Evolutionary conservation across 345 rosid species (phyloP), one percentile per base, ranked within the genome.

Genomic region (Populus ilicifolia): DNA sequence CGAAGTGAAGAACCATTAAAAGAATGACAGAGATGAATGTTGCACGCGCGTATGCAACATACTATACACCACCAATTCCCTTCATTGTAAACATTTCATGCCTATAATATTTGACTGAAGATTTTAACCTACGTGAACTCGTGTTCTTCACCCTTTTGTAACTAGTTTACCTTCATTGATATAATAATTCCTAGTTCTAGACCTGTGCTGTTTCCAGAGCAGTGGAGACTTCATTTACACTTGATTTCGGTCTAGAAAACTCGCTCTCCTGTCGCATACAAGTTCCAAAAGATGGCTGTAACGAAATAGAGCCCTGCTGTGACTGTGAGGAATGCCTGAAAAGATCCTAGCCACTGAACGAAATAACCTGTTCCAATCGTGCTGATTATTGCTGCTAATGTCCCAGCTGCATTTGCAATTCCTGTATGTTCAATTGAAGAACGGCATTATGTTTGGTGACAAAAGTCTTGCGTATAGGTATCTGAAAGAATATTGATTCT

Each of bases 361-460:
- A 92, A 96, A 76, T 89, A 96, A 20, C 99, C 99, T 0, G 99
- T 92, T 52, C 99, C 99, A 17, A 92, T 90, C 9, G 99, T 93
- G 86, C 99, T 93, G 69, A 96, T 69, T 82, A 93, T 96, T 23
- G 99, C 99, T 43, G 96, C 99, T 39, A 93, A 71, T 46, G 99
- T 96, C 71, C 99, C 98, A 2, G 92, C 96, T 67, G 97, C 91
- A 80, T 93, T 96, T 18, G 96, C 80, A 43, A 92, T 85, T 64
- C 98, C 98, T 92, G 87, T 39, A 66, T 62, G 36, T 17, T 44
- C 38, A 16, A 21, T 30, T 16, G 18, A 25, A 8, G 39, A 66
- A 35, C 69, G 20, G 6, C 69, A 67, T 29, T 65, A 65, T 2
- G 1, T 1, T 10, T 25, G 14, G 67, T 50, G 2, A 20, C 59